Conservation (phyloP, 352 stramenopile species). For the Phytopythium montanum region DNA sequence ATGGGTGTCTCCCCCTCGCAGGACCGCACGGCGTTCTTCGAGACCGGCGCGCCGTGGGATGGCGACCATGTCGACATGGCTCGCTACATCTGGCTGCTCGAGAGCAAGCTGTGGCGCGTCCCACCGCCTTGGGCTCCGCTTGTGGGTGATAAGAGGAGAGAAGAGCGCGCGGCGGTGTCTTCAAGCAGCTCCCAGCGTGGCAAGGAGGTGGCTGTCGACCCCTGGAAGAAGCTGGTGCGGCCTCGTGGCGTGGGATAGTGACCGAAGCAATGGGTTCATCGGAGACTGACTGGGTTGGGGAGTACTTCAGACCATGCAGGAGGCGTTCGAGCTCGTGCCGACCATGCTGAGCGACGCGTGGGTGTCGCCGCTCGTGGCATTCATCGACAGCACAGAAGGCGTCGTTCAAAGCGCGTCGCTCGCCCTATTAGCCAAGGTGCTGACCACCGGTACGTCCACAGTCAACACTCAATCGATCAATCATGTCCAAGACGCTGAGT, state of each 20-base stretch:
- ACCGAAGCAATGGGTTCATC: not conserved
- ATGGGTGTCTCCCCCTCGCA: slow-evolving; percentile 4
- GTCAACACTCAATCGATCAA: not conserved
- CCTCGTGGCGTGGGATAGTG: not conserved
- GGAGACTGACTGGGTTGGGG: not conserved
- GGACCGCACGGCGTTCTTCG: slow-evolving; percentile 1
- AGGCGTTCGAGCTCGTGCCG: slow-evolving; percentile 49
- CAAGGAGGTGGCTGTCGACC: slow-evolving; percentile 1
- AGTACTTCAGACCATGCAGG: slow-evolving; percentile 25
- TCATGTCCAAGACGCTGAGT: no score
- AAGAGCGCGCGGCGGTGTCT: not conserved
- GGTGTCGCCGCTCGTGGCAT: slow-evolving; percentile 56
- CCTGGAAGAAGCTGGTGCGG: slow-evolving; percentile 21
- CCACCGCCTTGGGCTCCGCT: not conserved
- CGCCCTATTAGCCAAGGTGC: slow-evolving; percentile 45
- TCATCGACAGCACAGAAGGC: slow-evolving; percentile 46
- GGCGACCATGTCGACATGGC: slow-evolving; percentile 2
- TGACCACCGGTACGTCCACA: slow-evolving; percentile 32
- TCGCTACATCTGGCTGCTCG: slow-evolving; percentile 1
- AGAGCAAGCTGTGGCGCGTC: slow-evolving; percentile 3
- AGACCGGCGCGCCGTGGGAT: not conserved
- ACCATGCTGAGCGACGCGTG: slow-evolving; percentile 59
- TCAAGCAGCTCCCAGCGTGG: not conserved
- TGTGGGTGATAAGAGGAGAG: not conserved
- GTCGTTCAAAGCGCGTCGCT: slow-evolving; percentile 43